Evolutionary conservation across 2,329 filamentous ascomycete genomes (phyloP).

Genomic region (Purpureocillium takamizusanense): DNA sequence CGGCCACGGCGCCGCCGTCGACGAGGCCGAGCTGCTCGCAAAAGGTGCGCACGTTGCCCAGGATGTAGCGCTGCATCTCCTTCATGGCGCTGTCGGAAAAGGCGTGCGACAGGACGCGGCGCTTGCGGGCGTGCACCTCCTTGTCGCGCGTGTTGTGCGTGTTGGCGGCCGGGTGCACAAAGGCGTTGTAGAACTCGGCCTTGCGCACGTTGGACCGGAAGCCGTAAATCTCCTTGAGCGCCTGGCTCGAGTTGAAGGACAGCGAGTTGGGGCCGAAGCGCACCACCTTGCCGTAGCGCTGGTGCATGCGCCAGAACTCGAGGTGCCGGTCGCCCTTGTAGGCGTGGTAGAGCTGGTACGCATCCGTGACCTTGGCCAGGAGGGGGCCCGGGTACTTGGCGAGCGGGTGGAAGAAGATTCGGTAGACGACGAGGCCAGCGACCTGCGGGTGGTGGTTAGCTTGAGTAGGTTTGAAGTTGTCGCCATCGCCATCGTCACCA

Average conservation of each 20-base stretch:
- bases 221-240: conserved; percentile 59
- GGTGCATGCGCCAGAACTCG: conserved; percentile 61
- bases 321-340: conserved; percentile 68
- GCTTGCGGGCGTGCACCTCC: conserved; percentile 58
- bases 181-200: conserved; percentile 64
- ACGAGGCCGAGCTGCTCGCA: conserved; percentile 45
- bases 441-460: conserved; percentile 16
- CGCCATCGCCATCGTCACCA: background rate
- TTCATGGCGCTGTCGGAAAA: conserved; percentile 60
- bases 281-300: conserved; percentile 64
- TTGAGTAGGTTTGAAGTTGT: background rate
- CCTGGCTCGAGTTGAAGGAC: conserved; percentile 64
- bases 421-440: conserved; percentile 39
- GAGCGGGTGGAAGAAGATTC: conserved; percentile 55
- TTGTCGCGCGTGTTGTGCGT: conserved; percentile 67
- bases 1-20: conserved; percentile 30
- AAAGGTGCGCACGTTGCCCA: conserved; percentile 58
- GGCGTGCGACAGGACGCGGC: conserved; percentile 61
- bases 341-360: conserved; percentile 62
- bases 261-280: conserved; percentile 71
- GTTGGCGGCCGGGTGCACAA: conserved; percentile 61
- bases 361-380: conserved; percentile 54
- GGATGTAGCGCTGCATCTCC: conserved; percentile 59
- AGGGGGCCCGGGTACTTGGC: conserved; percentile 57
- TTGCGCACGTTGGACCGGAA: conserved; percentile 57